phyloP scores from a whole-genome alignment of 768 basidiomycete genomes.

The Fibroporia radiculosa region DNA sequence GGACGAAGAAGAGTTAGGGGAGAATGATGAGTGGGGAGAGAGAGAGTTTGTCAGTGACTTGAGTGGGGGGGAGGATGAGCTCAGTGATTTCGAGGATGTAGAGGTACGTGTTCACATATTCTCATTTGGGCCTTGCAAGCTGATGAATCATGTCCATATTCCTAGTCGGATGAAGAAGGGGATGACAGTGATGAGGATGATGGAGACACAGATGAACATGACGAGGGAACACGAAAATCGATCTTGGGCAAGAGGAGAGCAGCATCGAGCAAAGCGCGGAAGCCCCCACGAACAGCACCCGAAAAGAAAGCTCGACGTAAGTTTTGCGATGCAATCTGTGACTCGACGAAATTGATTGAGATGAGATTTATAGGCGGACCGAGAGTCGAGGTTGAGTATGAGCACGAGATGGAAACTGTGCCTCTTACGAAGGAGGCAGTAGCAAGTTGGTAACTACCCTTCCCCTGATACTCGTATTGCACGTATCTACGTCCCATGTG shows the following conservation, averaged over 20 bases:
- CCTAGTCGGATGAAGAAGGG: conserved; percentile 31
- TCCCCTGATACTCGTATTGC: too few relatives aligned
- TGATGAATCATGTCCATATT: background rate
- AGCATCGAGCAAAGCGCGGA: conserved; percentile 31
- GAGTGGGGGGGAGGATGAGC: conserved; percentile 54
- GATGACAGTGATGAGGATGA: conserved; percentile 34
- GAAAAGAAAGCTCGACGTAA: conserved; percentile 57
- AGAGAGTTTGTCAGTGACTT: conserved; percentile 75
- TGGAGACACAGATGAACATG: conserved; percentile 30
- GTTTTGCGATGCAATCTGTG: conserved; percentile 15
- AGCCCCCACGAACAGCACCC: conserved; percentile 42
- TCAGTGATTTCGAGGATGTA: conserved; percentile 66
- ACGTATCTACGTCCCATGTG: too few relatives aligned
- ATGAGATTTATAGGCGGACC: conserved; percentile 49
- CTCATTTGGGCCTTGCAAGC: background rate
- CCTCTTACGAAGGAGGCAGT: conserved; percentile 23
- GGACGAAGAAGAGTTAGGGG: conserved; percentile 48
- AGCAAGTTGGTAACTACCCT: conserved; percentile 19
- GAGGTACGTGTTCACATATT: conserved; percentile 35
- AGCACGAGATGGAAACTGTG: conserved; percentile 72
- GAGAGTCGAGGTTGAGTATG: conserved; percentile 93
- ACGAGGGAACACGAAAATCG: conserved; percentile 27
- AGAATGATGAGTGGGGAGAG: conserved; percentile 53
- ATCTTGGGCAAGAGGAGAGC: conserved; percentile 67
- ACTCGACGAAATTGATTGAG: background rate